Evolutionary conservation across 441 rosid species (phyloP), one percentile per base, ranked within the genome.

Genomic region (Aquilaria agallochum): DNA sequence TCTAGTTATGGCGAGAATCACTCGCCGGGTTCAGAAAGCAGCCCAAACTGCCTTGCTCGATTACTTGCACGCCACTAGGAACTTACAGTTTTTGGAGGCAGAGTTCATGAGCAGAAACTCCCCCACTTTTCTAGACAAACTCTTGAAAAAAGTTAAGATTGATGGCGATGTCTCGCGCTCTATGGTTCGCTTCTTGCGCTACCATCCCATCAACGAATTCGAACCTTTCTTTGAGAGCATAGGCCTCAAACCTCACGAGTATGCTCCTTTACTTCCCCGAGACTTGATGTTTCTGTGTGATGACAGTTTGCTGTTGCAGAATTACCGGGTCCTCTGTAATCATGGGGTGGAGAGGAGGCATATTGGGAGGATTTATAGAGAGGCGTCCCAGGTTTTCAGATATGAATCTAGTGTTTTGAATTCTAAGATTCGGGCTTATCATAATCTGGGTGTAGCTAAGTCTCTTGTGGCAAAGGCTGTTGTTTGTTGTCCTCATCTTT

Each of bases 201-300:
- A 81, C 70, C 87, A 86, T 56, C 92, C 98, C 33, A 77, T 90
- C 31, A 94, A 94, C 70, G 99, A 94, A 59, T 94, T 87, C 45
- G 97, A 90, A 78, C 92, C 90, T 34, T 90, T 87, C 73, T 79
- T 85, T 45, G 95, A 94, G 90, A 90, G 97, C 66, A 65, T 81
- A 58, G 96, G 99, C 49, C 47, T 94, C 49, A 65, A 80, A 31
- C 95, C 86, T 5, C 62, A 56, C 0, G 92, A 88, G 69, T 82
- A 68, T 62, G n/a, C 53, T 64, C 65, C 72, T 50, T 60, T 85
- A 46, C 82, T 94, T 62, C 91, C 85, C 0, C 68, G 65, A 45
- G 82, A 81, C 64, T 68, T 76, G 73, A 75, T 86, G 68, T 90
- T 82, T 62, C 69, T 93, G 75, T 71, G 69, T 67, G 98, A 93